Evolutionary conservation across 1,284 basidiomycete species (phyloP).

Genomic region (Fomitopsis schrenkii): DNA sequence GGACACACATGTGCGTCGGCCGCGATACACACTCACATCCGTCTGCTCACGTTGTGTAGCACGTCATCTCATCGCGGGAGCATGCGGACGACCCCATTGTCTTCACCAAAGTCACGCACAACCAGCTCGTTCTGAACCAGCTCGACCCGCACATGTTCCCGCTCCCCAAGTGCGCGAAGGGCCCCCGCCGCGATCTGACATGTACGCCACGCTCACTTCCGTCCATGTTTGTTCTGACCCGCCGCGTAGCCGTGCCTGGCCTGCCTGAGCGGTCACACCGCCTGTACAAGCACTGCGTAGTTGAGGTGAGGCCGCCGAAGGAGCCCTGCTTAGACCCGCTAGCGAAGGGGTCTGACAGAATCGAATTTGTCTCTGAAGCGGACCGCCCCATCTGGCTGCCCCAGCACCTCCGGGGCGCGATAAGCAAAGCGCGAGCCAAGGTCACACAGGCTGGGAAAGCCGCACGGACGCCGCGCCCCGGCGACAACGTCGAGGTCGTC

Average conservation of each 20-base stretch:
- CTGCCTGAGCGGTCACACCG: conserved; percentile 44
- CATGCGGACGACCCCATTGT: conserved; percentile 64
- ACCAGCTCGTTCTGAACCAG: conserved; percentile 68
- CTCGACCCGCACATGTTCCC: conserved; percentile 77
- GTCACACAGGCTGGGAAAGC: conserved; percentile 5
- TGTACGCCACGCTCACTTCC: conserved; percentile 28
- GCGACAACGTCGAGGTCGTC: conserved; percentile 68
- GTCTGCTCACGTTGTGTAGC: conserved; percentile 36
- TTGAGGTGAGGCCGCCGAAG: conserved; percentile 44
- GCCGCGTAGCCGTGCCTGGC: conserved; percentile 36
- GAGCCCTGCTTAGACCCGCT: conserved; percentile 32
- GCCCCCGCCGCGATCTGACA: conserved; percentile 34
- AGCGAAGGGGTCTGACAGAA: conserved; percentile 37
- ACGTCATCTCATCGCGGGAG: conserved; percentile 62
- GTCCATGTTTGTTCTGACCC: not conserved
- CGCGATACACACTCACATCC: conserved; percentile 12
- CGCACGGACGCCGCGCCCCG: conserved; percentile 28
- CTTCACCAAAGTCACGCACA: conserved; percentile 73
- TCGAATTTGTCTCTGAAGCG: conserved; percentile 40
- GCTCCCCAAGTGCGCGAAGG: conserved; percentile 52
- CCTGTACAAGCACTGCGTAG: conserved; percentile 36
- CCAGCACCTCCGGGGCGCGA: conserved; percentile 28
- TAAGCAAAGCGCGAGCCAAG: conserved; percentile 7
- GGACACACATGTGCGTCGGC: conserved; percentile 21
- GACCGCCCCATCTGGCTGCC: conserved; percentile 31